These are phyloP conservation scores for Fusarium chlamydosporum DNA, from an alignment of 2,329 filamentous ascomycete genomes.

Conservation along the genomic window DNA sequence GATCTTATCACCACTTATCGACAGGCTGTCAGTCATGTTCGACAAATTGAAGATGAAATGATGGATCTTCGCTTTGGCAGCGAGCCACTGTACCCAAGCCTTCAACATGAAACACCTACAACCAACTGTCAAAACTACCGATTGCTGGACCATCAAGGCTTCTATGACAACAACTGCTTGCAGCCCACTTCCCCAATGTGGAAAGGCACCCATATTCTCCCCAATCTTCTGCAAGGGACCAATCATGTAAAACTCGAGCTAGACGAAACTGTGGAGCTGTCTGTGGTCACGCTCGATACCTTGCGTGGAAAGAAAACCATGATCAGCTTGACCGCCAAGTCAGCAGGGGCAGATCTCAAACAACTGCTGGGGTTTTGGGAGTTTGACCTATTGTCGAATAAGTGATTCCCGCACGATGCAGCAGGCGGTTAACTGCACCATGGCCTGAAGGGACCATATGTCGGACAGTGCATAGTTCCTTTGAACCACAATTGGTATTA, in stretches of 20 bases:
- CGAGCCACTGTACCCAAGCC: background rate
- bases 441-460: no score
- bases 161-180: background rate
- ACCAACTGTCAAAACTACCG: background rate
- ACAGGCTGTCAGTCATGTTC: background rate
- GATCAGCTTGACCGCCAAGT: slow-evolving; percentile 2
- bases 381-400: accelerated
- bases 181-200: background rate
- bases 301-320: slow-evolving; percentile 3
- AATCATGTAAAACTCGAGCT: background rate
- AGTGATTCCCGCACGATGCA: no score
- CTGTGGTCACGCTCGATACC: slow-evolving; percentile 3
- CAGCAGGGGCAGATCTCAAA: background rate
- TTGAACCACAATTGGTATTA: no score
- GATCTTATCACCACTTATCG: background rate
- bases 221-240: accelerated
- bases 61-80: background rate
- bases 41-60: slow-evolving; percentile 9
- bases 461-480: no score
- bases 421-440: no score
- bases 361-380: slow-evolving; percentile 17
- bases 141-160: accelerated
- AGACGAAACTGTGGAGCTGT: background rate
- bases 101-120: background rate
- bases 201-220: background rate